Conservation (phyloP, 2,329 filamentous ascomycete genomes). For the Thielaviopsis ethacetica region DNA sequence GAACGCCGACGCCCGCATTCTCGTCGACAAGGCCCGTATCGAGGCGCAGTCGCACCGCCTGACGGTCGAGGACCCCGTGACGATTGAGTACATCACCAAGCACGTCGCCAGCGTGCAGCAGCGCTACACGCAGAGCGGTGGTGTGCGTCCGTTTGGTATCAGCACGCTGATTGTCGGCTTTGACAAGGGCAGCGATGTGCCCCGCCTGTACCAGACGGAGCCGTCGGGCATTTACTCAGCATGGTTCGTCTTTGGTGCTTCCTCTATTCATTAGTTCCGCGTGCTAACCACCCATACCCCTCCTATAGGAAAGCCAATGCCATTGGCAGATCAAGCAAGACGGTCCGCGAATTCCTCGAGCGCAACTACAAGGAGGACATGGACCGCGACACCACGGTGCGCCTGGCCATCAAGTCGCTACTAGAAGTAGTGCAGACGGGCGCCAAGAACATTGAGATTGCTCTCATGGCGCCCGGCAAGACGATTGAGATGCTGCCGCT, state of each 20-base stretch:
- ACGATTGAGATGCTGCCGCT: constrained; percentile 82
- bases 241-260: constrained; percentile 43
- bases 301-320: constrained; percentile 85
- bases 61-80: constrained; percentile 92
- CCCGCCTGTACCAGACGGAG: constrained; percentile 92
- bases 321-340: constrained; percentile 96
- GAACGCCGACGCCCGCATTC: constrained; percentile 93
- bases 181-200: constrained; percentile 77
- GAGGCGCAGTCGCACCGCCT: constrained; percentile 95
- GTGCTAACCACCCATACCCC: neutral
- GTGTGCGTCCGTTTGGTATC: constrained; percentile 96
- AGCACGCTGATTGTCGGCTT: constrained; percentile 98
- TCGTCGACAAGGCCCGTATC: constrained; percentile 93
- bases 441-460: constrained; percentile 99
- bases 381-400: constrained; percentile 90
- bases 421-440: constrained; percentile 97
- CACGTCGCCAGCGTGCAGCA: constrained; percentile 97
- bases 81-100: constrained; percentile 99
- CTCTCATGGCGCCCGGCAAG: constrained; percentile 90
- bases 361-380: constrained; percentile 97
- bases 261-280: neutral
- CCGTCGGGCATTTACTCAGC: constrained; percentile 99
- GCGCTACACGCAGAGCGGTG: constrained; percentile 96
- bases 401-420: constrained; percentile 93
- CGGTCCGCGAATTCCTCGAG: constrained; percentile 94